Base-by-base conservation (phyloP, 805 yeast species). In the Cyberlindnera suaveolens region DNA sequence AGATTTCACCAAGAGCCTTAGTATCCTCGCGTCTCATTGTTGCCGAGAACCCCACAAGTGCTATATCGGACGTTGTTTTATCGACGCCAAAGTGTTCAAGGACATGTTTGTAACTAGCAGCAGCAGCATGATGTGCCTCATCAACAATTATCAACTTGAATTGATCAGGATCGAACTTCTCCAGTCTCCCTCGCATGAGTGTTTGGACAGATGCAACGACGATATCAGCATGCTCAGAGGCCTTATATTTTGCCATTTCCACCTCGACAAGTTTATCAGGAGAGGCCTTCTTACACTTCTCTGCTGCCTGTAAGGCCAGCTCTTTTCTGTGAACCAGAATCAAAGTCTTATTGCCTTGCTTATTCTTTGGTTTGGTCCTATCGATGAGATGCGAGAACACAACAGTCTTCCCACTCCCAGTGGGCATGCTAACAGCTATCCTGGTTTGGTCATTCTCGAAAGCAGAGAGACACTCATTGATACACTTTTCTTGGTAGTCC, bases 361-460 rank as follows among this genome's bases (percentile, higher is more conserved):
- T 59, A 0, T 51, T 41, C 4, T 47, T 36, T 0, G 74, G 70
- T 34, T 55, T 46, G 6, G 77, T 60, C 29, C 64, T 56, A 0
- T 77, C 72, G 3, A 84, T 74, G 34, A 83, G 51, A 49, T 74
- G 74, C 0, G 85, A 62, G 57, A 87, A 84, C 1, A 86, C 79
- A 11, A 88, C 87, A 0, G 97, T 90, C 54, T 90, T 90, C 5
- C 98, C 98, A 11, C 96, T 93, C 0, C 98, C 98, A 0, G 98
- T 91, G 13, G 96, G 96, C 32, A 90, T 61, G 26, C 88, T 83
- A 2, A 88, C 89, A 0, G 91, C 96, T 0, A 88, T 75, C 38
- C 93, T 67, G 16, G 70, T 62, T 2, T 62, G 52, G 1, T 82
- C 80, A 3, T 51, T 27, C 0, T 53, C 45, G 2, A 83, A 57